phyloP scores from a whole-genome alignment of 202 grass and related monocot species.

The Carex arenaria region DNA sequence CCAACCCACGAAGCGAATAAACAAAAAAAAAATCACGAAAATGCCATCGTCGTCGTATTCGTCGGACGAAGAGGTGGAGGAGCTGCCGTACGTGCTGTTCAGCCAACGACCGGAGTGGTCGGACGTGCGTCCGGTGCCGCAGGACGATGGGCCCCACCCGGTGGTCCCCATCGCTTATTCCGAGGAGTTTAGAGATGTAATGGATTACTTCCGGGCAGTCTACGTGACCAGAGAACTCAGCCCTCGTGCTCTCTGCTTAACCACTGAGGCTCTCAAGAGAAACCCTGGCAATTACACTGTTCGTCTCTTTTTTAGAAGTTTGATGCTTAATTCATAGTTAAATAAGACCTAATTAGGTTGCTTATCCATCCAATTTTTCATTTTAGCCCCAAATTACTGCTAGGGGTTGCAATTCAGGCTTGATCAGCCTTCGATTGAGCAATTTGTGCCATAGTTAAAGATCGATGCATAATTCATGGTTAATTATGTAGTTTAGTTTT shows the following conservation, averaged over 20 bases:
- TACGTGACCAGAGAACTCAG: conserved; percentile 54
- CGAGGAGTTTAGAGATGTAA: conserved; percentile 63
- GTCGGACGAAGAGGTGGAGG: background rate
- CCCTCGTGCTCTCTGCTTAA: conserved; percentile 56
- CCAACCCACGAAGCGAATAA: background rate
- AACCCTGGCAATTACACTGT: conserved; percentile 95
- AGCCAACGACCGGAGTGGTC: conserved; percentile 52
- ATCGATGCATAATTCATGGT: too few species aligned
- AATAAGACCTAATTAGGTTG: background rate
- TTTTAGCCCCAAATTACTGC: background rate
- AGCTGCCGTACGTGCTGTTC: conserved; percentile 35
- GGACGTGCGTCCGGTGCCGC: conserved; percentile 59
- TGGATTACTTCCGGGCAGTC: conserved; percentile 90
- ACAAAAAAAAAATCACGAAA: background rate
- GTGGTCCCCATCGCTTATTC: conserved; percentile 68
- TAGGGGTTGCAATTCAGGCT: background rate
- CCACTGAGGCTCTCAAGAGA: conserved; percentile 53
- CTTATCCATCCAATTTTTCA: background rate
- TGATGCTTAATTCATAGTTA: too few species aligned
- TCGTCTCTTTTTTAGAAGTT: background rate
- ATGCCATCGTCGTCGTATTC: conserved; percentile 9
- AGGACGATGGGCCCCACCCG: conserved; percentile 69
- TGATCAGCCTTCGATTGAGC: background rate
- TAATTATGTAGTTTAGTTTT: too few species aligned
- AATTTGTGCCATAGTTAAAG: background rate